These are phyloP conservation scores for Rosa rugosa DNA, from an alignment of 306 rosid species.

Conservation along the genomic window DNA sequence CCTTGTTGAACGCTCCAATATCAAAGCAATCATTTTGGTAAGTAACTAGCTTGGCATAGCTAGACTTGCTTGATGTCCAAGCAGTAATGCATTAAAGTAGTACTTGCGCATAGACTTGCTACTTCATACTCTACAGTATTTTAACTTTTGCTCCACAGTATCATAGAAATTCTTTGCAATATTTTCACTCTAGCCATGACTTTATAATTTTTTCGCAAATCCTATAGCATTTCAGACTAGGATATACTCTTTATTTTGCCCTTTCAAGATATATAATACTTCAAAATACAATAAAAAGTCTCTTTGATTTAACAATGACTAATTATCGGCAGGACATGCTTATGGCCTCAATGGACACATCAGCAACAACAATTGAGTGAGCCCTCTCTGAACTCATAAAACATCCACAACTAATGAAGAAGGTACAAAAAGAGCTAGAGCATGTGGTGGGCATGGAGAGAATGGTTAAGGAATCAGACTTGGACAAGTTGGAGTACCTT, in stretches of 20 bases:
- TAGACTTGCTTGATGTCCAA: background rate
- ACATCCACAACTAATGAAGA: background rate
- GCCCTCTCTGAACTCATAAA: background rate
- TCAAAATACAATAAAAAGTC: background rate
- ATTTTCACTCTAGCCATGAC: too few relatives aligned
- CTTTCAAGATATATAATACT: background rate
- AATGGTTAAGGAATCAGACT: background rate
- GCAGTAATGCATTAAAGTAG: background rate
- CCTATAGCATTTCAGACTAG: too few relatives aligned
- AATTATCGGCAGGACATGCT: background rate
- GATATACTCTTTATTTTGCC: background rate
- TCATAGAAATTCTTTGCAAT: background rate
- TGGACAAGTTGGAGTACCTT: background rate
- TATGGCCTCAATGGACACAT: background rate
- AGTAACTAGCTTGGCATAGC: background rate
- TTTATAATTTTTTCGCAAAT: too few relatives aligned
- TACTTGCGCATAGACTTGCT: background rate
- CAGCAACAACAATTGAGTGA: background rate
- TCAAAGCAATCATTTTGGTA: conserved; percentile 35
- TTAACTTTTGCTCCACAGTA: background rate
- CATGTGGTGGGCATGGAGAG: background rate
- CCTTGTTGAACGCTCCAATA: conserved; percentile 13
- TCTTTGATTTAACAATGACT: background rate
- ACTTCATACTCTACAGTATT: too few relatives aligned
- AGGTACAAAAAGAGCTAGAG: background rate